phyloP scores from a whole-genome alignment of 805 yeast genomes.

The Schwanniomyces vanrijiae region DNA sequence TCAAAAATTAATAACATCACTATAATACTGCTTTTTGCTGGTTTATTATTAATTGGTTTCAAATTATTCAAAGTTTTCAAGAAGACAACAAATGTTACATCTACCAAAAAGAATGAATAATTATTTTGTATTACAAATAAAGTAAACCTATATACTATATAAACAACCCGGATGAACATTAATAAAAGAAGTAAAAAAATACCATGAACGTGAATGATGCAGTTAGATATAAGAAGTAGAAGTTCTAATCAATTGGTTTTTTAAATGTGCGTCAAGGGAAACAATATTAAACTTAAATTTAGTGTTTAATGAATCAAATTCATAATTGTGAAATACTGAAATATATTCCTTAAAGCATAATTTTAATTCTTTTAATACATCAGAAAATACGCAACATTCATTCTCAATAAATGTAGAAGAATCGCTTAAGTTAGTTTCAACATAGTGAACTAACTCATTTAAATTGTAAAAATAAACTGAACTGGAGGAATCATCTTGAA shows the following conservation, averaged over 20 bases:
- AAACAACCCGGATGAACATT: background rate
- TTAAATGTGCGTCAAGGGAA: slow-evolving; percentile 15
- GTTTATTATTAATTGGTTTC: slow-evolving; percentile 4
- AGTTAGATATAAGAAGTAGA: background rate
- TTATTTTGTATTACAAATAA: background rate
- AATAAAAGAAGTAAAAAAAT: background rate
- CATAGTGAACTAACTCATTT: background rate
- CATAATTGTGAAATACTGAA: slow-evolving; percentile 2
- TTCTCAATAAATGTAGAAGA: slow-evolving; percentile 7
- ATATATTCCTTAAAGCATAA: slow-evolving; percentile 11
- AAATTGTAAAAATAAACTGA: background rate
- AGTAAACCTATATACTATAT: background rate
- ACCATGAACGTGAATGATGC: background rate
- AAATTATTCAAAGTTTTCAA: slow-evolving; percentile 3
- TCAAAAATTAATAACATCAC: slow-evolving; percentile 2
- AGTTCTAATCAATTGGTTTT: slow-evolving; percentile 4
- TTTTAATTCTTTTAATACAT: slow-evolving; percentile 8
- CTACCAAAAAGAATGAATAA: slow-evolving; percentile 1
- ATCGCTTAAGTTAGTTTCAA: slow-evolving; percentile 7
- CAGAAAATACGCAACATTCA: slow-evolving; percentile 8
- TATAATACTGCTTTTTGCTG: slow-evolving; percentile 2
- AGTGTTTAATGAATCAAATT: background rate
- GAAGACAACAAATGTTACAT: background rate
- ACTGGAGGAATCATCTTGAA: background rate
- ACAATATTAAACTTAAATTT: slow-evolving; percentile 14